phyloP scores from a whole-genome alignment of 2,329 filamentous ascomycete species.

The Phialophora chinensis region DNA sequence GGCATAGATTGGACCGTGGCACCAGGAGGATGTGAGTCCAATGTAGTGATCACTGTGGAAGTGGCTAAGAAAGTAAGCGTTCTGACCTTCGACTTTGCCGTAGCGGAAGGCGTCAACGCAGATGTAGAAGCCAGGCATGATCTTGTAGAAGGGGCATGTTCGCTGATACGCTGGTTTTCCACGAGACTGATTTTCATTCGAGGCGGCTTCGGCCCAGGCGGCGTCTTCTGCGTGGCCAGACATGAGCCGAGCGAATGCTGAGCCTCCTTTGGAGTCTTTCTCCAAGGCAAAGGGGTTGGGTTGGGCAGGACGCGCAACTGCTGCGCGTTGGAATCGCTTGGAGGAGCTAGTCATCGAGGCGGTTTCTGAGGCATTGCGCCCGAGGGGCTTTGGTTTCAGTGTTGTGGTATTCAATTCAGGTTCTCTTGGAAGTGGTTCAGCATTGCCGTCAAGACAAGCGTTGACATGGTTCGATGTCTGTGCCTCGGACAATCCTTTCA shows the following conservation, averaged over 20 bases:
- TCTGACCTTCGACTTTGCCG: constrained; percentile 87
- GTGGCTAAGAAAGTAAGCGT: constrained; percentile 95
- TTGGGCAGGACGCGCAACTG: constrained; percentile 78
- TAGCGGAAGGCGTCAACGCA: constrained; percentile 97
- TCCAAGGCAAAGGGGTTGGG: constrained; percentile 73
- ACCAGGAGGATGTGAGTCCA: constrained; percentile 85
- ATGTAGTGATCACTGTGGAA: constrained; percentile 99
- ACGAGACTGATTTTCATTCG: constrained; percentile 75
- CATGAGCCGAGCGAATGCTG: constrained; percentile 94
- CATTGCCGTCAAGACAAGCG: constrained; percentile 83
- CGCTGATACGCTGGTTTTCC: constrained; percentile 86
- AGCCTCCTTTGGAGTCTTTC: constrained; percentile 53
- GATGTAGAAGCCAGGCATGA: constrained; percentile 88
- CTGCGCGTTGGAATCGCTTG: constrained; percentile 70
- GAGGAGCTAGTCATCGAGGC: constrained; percentile 46
- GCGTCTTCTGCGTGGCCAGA: constrained; percentile 85
- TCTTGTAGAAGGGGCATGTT: constrained; percentile 98
- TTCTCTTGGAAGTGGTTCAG: constrained; percentile 60
- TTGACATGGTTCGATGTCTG: constrained; percentile 88
- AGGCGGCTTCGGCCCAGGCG: constrained; percentile 87
- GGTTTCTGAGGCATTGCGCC: constrained; percentile 38
- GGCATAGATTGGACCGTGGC: constrained; percentile 94
- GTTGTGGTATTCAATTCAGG: constrained; percentile 28
- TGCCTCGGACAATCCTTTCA: constrained; percentile 62
- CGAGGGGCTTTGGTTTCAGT: constrained; percentile 11